phyloP scores from a whole-genome alignment of 2,329 filamentous ascomycete genomes.

The Fusarium annulatum region DNA sequence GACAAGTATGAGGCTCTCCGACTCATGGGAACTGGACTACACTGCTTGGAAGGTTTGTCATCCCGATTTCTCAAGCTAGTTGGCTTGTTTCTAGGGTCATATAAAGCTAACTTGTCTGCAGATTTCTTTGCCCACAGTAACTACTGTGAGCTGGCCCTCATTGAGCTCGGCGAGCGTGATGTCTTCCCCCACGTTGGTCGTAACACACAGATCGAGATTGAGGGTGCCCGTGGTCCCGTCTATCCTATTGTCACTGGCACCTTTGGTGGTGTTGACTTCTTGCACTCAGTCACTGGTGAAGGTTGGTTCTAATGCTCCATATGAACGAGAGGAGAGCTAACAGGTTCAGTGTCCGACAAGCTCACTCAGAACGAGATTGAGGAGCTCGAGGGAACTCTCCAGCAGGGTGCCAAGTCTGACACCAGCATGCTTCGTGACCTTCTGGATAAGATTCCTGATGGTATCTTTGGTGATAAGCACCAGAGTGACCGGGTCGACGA shows the following conservation, averaged over 20 bases:
- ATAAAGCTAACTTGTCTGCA: slow-evolving; percentile 42
- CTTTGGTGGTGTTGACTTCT: slow-evolving; percentile 93
- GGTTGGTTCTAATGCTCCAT: slow-evolving; percentile 49
- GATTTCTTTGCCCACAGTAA: slow-evolving; percentile 96
- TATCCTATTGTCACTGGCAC: slow-evolving; percentile 91
- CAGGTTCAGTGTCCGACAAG: slow-evolving; percentile 79
- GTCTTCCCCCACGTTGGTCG: slow-evolving; percentile 90
- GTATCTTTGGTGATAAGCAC: slow-evolving; percentile 80
- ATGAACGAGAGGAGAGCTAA: slow-evolving; percentile 23
- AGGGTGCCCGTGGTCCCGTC: slow-evolving; percentile 72
- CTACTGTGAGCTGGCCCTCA: slow-evolving; percentile 87
- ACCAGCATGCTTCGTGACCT: slow-evolving; percentile 82
- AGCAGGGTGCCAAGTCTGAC: slow-evolving; percentile 71
- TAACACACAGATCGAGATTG: slow-evolving; percentile 75
- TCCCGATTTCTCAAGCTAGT: neutral
- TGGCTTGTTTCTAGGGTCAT: neutral
- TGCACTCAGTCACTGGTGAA: slow-evolving; percentile 84
- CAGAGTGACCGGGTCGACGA: slow-evolving; percentile 81
- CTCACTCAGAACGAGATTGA: slow-evolving; percentile 91
- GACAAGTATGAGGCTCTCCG: slow-evolving; percentile 90
- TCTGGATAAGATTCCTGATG: slow-evolving; percentile 82
- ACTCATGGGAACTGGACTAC: slow-evolving; percentile 85
- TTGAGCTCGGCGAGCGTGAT: slow-evolving; percentile 83
- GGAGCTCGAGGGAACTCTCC: slow-evolving; percentile 85
- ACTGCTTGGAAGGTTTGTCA: slow-evolving; percentile 80